Percentiles rank a stretch among this genome's conserved stretches.
Evolutionary conservation across 495 filamentous ascomycete genomes (phyloP).

Genomic region (Aspergillus affinis): DNA sequence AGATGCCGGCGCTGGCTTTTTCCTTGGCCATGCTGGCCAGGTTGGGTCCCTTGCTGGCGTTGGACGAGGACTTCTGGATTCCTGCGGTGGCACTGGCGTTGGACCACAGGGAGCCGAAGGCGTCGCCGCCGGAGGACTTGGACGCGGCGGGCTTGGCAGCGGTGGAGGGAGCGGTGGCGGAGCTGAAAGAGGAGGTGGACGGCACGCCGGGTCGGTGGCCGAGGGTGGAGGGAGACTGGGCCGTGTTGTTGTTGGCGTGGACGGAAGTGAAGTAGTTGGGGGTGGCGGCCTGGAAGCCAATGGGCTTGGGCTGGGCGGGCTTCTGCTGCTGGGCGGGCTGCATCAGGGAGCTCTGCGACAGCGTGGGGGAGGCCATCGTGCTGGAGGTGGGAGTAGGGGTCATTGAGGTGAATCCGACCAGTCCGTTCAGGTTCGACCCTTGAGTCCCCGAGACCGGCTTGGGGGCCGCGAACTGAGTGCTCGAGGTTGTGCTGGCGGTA

Average conservation of each 20-base stretch:
- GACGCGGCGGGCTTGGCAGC: slow-evolving; percentile 48
- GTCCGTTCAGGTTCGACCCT: slow-evolving; percentile 71
- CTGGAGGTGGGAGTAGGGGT: slow-evolving; percentile 63
- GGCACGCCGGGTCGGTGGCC: slow-evolving; percentile 33
- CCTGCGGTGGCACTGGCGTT: slow-evolving; percentile 72
- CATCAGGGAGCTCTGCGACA: slow-evolving; percentile 48
- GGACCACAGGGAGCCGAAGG: slow-evolving; percentile 84
- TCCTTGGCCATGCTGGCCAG: slow-evolving; percentile 93
- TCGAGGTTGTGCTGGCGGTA: slow-evolving; percentile 63
- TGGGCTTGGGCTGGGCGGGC: slow-evolving; percentile 44
- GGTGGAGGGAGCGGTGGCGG: slow-evolving; percentile 33
- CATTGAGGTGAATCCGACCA: slow-evolving; percentile 77
- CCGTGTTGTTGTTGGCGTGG: slow-evolving; percentile 27
- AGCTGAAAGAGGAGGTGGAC: slow-evolving; percentile 38
- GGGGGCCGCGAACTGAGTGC: slow-evolving; percentile 74
- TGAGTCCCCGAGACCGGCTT: slow-evolving; percentile 80
- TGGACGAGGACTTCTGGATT: slow-evolving; percentile 70
- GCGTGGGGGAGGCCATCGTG: slow-evolving; percentile 48
- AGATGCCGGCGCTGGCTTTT: slow-evolving; percentile 90
- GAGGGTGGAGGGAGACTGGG: slow-evolving; percentile 27
- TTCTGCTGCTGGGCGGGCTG: slow-evolving; percentile 36
- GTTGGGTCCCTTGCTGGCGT: slow-evolving; percentile 66
- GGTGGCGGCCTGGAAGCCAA: slow-evolving; percentile 69
- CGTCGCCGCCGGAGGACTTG: slow-evolving; percentile 67
- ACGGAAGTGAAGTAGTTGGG: slow-evolving; percentile 97